A percentile compares a stretch with the other conserved stretches of the same genome.
These are phyloP conservation scores for Pyrenochaeta sp. DNA, from an alignment of 2,329 filamentous ascomycete species.

Conservation along the genomic window DNA sequence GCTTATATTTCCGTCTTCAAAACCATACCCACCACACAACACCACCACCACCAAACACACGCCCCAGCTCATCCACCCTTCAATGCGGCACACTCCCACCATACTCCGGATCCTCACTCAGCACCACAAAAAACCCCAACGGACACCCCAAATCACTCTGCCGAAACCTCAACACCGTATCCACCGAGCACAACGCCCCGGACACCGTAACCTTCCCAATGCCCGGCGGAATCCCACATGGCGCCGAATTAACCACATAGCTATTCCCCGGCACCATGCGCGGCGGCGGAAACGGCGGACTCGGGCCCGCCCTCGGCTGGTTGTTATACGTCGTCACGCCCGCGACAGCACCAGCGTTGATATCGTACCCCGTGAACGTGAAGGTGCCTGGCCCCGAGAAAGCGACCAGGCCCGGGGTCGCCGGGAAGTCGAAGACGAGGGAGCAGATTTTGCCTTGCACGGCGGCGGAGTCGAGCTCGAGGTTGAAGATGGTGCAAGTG, in stretches of 20 bases:
- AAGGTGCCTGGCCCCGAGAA: slow-evolving; percentile 29
- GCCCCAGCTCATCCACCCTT: too few relatives aligned
- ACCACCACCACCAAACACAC: too few relatives aligned
- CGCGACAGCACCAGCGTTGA: slow-evolving; percentile 24
- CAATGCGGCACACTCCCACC: too few relatives aligned
- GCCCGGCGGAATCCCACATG: slow-evolving; percentile 28
- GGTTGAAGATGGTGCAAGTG: slow-evolving; percentile 42
- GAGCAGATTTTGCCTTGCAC: slow-evolving; percentile 38
- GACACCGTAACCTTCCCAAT: slow-evolving; percentile 26
- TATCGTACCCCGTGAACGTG: slow-evolving; percentile 31
- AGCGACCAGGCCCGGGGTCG: slow-evolving; percentile 21
- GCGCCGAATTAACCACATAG: slow-evolving; percentile 30
- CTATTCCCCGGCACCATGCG: slow-evolving; percentile 29
- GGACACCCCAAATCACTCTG: slow-evolving; percentile 30
- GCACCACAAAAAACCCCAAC: slow-evolving; percentile 34
- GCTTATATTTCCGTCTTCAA: too few relatives aligned
- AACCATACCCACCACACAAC: too few relatives aligned
- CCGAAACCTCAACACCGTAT: slow-evolving; percentile 29
- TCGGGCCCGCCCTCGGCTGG: slow-evolving; percentile 25
- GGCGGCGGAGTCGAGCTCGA: slow-evolving; percentile 25
- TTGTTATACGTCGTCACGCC: slow-evolving; percentile 32
- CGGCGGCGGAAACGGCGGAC: slow-evolving; percentile 26
- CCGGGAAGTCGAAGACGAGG: slow-evolving; percentile 39
- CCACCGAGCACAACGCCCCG: slow-evolving; percentile 29
- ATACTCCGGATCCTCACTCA: slow-evolving; percentile 33